Percentiles rank a stretch among this genome's conserved stretches.
Evolutionary conservation across 2,329 filamentous ascomycete species (phyloP).

Genomic region (Fragosphaeria purpurea): DNA sequence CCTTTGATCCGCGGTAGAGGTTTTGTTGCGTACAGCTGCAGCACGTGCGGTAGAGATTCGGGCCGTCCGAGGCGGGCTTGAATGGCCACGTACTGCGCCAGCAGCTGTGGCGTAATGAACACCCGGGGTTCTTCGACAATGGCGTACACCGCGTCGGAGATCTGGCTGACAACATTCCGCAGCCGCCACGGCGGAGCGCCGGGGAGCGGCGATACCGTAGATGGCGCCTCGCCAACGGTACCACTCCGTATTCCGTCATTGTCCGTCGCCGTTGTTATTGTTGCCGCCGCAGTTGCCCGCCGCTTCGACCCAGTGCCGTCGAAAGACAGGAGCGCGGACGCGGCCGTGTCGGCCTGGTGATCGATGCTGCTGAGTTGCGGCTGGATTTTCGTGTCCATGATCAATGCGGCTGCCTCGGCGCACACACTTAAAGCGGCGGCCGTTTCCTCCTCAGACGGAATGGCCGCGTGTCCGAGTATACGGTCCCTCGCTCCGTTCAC

Average conservation of each 20-base stretch:
- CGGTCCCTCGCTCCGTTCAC: conserved; percentile 33
- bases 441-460: conserved; percentile 34
- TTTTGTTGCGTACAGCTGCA: conserved; percentile 77
- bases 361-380: conserved; percentile 30
- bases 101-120: conserved; percentile 64
- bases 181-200: conserved; percentile 14
- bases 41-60: conserved; percentile 67
- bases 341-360: conserved; percentile 33
- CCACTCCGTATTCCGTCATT: background rate
- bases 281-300: background rate
- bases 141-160: conserved; percentile 54
- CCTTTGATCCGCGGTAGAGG: conserved; percentile 55
- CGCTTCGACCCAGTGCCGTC: conserved; percentile 12
- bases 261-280: background rate
- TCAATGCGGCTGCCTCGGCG: conserved; percentile 30
- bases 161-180: conserved; percentile 36
- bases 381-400: conserved; percentile 25
- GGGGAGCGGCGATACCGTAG: background rate
- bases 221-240: background rate
- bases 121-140: conserved; percentile 67
- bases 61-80: conserved; percentile 65
- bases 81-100: conserved; percentile 65
- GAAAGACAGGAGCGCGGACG: conserved; percentile 43
- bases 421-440: conserved; percentile 34
- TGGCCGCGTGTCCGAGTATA: conserved; percentile 33